Base-by-base conservation (phyloP, 768 basidiomycete genomes). In the Dacryopinax spathularia region DNA sequence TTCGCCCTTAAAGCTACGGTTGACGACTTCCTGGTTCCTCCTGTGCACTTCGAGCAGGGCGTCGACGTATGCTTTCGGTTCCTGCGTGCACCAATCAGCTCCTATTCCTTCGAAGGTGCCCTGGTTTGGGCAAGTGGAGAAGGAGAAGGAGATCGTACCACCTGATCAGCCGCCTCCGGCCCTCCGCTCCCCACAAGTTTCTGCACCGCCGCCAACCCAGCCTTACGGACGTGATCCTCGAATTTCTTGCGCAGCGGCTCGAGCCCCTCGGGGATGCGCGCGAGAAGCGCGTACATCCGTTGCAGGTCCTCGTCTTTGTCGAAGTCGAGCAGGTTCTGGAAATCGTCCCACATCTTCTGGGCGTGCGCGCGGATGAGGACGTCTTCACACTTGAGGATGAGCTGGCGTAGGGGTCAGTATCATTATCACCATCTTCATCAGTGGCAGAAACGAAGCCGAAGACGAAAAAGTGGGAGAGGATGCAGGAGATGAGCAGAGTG, bases 261-360 rank as follows among this genome's bases (percentile, higher is more conserved):
- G 64, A 97, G 78, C 5, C 94, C 95, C 68, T 91, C 86, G 18
- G 85, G 84, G 65, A 97, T 94, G 34, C 94, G 87, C 13, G 88
- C 86, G 25, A 98, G 79, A n/a, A 97, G 78, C 9, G 86, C 80
- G 75, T 96, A 97, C 91, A 97, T 96, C 41, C 94, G 82, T 68
- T 91, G 91, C 41, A 99, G 79, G 70, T 98, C 95, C 73, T 93
- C 89, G 64, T 92, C 88, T 74, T 93, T 91, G 75, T 97, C 95
- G 73, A 81, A 92, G 73, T 97, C 94, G 67, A 94, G 84, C 60
- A 93, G 74, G 25, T 77, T 78, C 73, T 94, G 91, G 79, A 98
- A 97, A 74, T 85, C 91, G 65, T 94, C 91, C 86, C 88, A 89
- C 85, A 99, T 88, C 43, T 86, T 75, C 65, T 84, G 81, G 56